Evolutionary conservation across 768 basidiomycete species (phyloP), one percentile per base, ranked within the genome.

Genomic region (Lepiota venenata): DNA sequence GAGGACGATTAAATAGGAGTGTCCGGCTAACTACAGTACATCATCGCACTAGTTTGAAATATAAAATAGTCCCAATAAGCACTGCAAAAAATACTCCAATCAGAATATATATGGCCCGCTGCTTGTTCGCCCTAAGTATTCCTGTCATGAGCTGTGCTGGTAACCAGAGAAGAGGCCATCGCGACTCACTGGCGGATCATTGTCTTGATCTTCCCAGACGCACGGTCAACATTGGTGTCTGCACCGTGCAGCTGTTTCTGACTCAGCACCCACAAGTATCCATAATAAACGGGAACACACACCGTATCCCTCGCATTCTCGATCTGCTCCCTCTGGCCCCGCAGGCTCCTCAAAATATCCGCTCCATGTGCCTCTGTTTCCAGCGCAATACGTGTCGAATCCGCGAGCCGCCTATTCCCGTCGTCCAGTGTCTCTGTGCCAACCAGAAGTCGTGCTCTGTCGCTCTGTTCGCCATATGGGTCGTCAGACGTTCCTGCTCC

Each of bases 351-450:
- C 68, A 98, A 62, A 60, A 97, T 96, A 61, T 93, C 93, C 4
- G 91, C 87, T 1, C 95, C 95, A 36, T 93, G 79, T 62, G 88
- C 84, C 69, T 97, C 95, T 5, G 94, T 89, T 76, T 97, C 93
- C 32, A 97, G 71, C n/a, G 94, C 95, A 25, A 97, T 76, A 7
- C 93, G 74, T 47, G 93, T 92, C 11, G 85, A 87, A 45, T 93
- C 89, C 47, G 82, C 76, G 52, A 97, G 67, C 47, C 95, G 71
- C 40, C 87, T 69, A 11, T 79, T 77, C 1, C 93, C 91, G 63
- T 96, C 92, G 20, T 81, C 77, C 41, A 98, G 71, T 9, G 79
- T 76, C 58, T 88, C 76, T 0, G 85, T 88, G 0, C 91, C 93
- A 0, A 77, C 71, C 37, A 97, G 73, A 16, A 97, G 69, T 14